These are phyloP conservation scores for Brasilioporus rufonigricans DNA, from an alignment of 768 basidiomycete genomes.

Conservation along the genomic window DNA sequence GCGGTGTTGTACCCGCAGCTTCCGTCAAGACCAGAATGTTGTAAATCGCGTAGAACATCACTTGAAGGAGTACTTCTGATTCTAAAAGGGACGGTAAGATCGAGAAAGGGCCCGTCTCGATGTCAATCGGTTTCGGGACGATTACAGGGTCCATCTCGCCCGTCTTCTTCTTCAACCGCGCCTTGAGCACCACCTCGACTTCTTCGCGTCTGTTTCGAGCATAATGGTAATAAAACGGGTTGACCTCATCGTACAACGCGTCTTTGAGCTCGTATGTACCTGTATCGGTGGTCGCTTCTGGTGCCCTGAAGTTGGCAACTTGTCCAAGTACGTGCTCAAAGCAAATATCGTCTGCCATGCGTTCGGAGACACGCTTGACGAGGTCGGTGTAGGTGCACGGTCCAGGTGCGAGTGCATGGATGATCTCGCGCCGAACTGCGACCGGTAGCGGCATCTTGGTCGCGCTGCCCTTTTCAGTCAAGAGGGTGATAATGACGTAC, in stretches of 20 bases:
- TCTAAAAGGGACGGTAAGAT: constrained; percentile 62
- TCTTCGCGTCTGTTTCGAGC: constrained; percentile 91
- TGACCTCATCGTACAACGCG: constrained; percentile 80
- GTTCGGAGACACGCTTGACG: constrained; percentile 85
- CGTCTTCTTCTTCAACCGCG: constrained; percentile 62
- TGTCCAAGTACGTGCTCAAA: constrained; percentile 78
- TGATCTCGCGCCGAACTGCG: constrained; percentile 78
- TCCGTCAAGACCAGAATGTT: constrained; percentile 72
- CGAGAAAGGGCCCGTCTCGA: constrained; percentile 67
- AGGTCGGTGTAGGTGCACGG: constrained; percentile 89
- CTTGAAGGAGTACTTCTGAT: constrained; percentile 68
- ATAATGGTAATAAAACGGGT: constrained; percentile 96
- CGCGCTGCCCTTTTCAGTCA: constrained; percentile 79
- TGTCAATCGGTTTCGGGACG: constrained; percentile 66
- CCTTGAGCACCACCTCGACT: constrained; percentile 73
- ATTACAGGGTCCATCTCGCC: constrained; percentile 67
- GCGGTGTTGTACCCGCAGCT: constrained; percentile 54
- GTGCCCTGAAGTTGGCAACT: constrained; percentile 80
- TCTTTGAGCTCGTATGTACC: constrained; percentile 90
- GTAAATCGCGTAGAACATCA: constrained; percentile 79
- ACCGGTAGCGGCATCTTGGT: constrained; percentile 60
- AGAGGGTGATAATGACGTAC: constrained; percentile 80
- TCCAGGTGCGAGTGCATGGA: constrained; percentile 87
- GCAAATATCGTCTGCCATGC: constrained; percentile 77
- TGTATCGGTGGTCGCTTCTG: constrained; percentile 72